Evolutionary conservation across 2,329 filamentous ascomycete genomes (phyloP).

Genomic region (Penicillium aurantiogriseum): DNA sequence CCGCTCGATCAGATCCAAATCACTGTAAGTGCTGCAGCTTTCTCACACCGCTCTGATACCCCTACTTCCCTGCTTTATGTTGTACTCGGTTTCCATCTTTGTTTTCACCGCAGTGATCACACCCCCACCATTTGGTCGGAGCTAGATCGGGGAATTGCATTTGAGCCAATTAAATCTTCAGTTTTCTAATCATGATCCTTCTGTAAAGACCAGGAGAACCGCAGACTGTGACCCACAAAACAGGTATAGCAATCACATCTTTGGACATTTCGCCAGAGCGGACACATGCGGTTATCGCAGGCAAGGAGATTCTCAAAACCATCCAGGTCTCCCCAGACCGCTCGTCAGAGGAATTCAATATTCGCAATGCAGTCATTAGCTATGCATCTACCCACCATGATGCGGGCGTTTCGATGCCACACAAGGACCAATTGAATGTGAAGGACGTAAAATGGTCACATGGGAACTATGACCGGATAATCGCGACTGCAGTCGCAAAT

Average conservation of each 20-base stretch:
- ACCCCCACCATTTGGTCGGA: conserved; percentile 8
- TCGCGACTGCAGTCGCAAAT: conserved; percentile 64
- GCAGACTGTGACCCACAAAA: conserved; percentile 60
- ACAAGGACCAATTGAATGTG: conserved; percentile 60
- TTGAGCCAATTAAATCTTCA: conserved; percentile 24
- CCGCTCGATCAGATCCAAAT: conserved; percentile 39
- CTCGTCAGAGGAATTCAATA: conserved; percentile 62
- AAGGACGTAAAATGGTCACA: conserved; percentile 69
- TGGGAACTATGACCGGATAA: conserved; percentile 57
- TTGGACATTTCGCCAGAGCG: conserved; percentile 63
- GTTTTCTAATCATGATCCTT: conserved; percentile 15
- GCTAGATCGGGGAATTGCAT: conserved; percentile 4
- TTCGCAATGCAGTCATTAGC: conserved; percentile 60
- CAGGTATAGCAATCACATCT: conserved; percentile 62
- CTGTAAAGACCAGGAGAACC: conserved; percentile 42
- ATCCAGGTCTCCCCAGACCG: conserved; percentile 57
- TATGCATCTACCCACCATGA: conserved; percentile 54
- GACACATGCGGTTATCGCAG: conserved; percentile 64
- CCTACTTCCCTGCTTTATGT: conserved; percentile 8
- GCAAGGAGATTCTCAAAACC: conserved; percentile 65
- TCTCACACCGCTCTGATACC: conserved; percentile 16
- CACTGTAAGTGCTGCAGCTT: conserved; percentile 36
- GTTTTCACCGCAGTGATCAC: neutral
- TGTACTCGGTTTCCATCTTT: conserved; percentile 1
- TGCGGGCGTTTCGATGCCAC: conserved; percentile 47